Base-by-base conservation (phyloP, 768 basidiomycete genomes). In the Hemileccinum impolitum region DNA sequence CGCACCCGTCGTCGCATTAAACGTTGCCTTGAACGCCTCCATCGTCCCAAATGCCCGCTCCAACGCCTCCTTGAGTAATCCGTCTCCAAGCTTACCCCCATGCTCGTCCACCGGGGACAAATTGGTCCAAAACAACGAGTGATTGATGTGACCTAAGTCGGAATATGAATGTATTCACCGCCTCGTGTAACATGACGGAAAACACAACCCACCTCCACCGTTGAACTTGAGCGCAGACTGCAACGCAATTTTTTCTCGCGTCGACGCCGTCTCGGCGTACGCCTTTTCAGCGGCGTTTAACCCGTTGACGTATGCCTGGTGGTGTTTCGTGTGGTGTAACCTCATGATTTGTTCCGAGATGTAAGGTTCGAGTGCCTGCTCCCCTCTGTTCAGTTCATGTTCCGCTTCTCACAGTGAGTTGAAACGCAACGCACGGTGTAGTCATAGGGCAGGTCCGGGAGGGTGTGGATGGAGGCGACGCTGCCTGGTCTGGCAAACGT, bases 61-160 rank as follows among this genome's bases (percentile, higher is more conserved):
- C 56, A 95, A 75, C 9, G 88, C 87, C 38, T 80, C 72, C 68
- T 90, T 88, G 46, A 98, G 75, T 10, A 82, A 75, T 4, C 88
- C 89, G 23, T 75, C 75, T 6, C 64, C 63, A 31, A 92, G 73
- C 59, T 80, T 74, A 9, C 89, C 89, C 35, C 87, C 89, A 9
- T 77, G 79, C 36, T 66, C 66, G 43, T 70, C 70, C 19, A 71
- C 68, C 3, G 96, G 96, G 0, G 93, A 87, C 55, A 99, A 81
- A 71, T 95, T 98, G 71, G 86, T 90, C 96, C 96, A 99, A 78
- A 99, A 99, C 30, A 98, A 75, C 13, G 93, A 82, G 70, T 95
- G 94, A 70, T 96, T 96, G 66, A 94, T 91, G 63, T 94, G 93
- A 3, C 91, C 90, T 87, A 48, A n/a, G n/a, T n/a, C n/a, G n/a